These are phyloP conservation scores for Wickerhamiella qilinensis DNA, from an alignment of 805 yeast species.

Conservation along the genomic window DNA sequence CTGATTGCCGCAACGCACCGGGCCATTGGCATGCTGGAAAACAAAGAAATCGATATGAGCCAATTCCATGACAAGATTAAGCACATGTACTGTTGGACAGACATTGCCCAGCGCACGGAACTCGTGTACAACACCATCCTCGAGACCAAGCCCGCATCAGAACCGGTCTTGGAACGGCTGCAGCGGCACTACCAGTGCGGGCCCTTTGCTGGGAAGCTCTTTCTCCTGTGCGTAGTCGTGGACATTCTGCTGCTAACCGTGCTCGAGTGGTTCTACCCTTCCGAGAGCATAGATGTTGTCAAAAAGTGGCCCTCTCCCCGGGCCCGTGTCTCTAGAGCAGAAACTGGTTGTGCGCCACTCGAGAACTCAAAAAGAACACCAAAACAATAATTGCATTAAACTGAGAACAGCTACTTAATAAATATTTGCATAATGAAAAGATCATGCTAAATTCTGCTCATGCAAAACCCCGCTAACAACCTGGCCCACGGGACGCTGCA, in stretches of 20 bases:
- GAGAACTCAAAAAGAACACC: no score
- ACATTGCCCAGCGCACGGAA: conserved; percentile 77
- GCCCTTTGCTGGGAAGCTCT: conserved; percentile 69
- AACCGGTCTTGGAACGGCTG: conserved; percentile 42
- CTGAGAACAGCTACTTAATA: no score
- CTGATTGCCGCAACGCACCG: conserved; percentile 50
- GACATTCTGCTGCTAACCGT: conserved; percentile 51
- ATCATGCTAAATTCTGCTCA: no score
- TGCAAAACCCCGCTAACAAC: no score
- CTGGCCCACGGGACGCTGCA: not conserved
- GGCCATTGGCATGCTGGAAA: conserved; percentile 50
- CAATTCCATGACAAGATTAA: conserved; percentile 63
- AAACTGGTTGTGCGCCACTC: no score
- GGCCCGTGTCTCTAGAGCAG: not conserved
- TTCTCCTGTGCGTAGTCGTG: conserved; percentile 62
- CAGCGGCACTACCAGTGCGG: conserved; percentile 49
- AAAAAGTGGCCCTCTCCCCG: conserved; percentile 67
- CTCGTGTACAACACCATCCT: conserved; percentile 40
- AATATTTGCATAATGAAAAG: no score
- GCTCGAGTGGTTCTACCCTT: conserved; percentile 59
- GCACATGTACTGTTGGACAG: conserved; percentile 80
- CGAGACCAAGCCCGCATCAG: conserved; percentile 23
- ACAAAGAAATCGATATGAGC: conserved; percentile 49
- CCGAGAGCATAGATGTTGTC: conserved; percentile 51
- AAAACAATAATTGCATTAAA: no score